A percentile compares a stretch with the other conserved stretches of the same genome.
phyloP scores from a whole-genome alignment of 2,329 filamentous ascomycete species.

The Chrysosporium keratinophilum region DNA sequence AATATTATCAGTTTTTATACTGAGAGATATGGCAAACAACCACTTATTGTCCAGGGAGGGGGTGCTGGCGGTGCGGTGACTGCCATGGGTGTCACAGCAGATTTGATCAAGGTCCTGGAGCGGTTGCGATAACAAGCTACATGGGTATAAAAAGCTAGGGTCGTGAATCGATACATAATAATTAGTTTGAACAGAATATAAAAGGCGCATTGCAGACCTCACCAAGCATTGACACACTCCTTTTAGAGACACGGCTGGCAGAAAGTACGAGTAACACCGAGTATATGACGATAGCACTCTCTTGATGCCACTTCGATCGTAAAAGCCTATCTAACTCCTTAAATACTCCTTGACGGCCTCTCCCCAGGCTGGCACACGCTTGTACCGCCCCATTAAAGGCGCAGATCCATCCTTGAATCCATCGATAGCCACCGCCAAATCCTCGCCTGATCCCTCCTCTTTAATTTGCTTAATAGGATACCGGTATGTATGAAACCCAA shows the following conservation, averaged over 20 bases:
- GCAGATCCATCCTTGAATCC: constrained; percentile 48
- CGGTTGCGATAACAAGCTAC: constrained; percentile 46
- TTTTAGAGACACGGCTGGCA: too few relatives aligned
- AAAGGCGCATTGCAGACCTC: too few relatives aligned
- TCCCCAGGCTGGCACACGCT: constrained; percentile 48
- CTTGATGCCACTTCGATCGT: too few relatives aligned
- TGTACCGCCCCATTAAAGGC: constrained; percentile 50
- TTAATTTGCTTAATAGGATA: constrained; percentile 48
- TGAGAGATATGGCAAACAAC: constrained; percentile 80
- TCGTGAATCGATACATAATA: too few relatives aligned
- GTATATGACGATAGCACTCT: too few relatives aligned
- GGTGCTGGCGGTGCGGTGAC: constrained; percentile 92
- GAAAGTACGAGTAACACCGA: too few relatives aligned
- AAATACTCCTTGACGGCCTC: constrained; percentile 45
- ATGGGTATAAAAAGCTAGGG: too few relatives aligned
- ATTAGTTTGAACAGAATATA: too few relatives aligned
- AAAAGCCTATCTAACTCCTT: constrained; percentile 18
- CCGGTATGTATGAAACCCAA: constrained; percentile 53
- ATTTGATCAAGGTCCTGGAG: constrained; percentile 78
- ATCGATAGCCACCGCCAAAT: constrained; percentile 48
- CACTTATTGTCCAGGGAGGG: constrained; percentile 86
- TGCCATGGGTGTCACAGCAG: constrained; percentile 92
- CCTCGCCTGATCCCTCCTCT: constrained; percentile 46
- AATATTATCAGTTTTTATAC: constrained; percentile 99
- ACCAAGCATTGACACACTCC: too few relatives aligned